These are phyloP conservation scores for Mesembryanthemum crystallinum DNA, from an alignment of 148 eudicot genomes.

Conservation along the genomic window DNA sequence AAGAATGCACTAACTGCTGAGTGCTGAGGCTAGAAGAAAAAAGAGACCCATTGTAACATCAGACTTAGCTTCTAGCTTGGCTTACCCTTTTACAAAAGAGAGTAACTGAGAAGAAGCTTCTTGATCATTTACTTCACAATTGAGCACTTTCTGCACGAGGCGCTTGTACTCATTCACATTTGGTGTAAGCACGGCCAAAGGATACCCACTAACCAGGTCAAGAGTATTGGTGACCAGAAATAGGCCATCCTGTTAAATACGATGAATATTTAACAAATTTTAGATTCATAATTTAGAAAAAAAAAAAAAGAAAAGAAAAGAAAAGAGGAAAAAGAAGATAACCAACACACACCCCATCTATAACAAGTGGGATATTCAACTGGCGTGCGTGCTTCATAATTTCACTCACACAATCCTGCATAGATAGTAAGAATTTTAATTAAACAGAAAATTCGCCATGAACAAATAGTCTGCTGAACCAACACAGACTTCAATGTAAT, in stretches of 20 bases:
- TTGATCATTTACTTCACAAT: conserved; percentile 72
- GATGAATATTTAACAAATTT: not conserved
- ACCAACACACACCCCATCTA: conserved; percentile 79
- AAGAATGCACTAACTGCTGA: too few species aligned
- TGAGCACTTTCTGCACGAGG: conserved; percentile 83
- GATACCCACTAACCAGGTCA: conserved; percentile 78
- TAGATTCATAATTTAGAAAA: not conserved
- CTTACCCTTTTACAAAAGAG: conserved; percentile 81
- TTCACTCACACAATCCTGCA: conserved; percentile 78
- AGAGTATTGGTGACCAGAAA: conserved; percentile 81
- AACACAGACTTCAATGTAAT: not conserved
- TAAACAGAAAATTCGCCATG: conserved; percentile 1
- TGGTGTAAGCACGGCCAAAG: conserved; percentile 88
- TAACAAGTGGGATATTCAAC: conserved; percentile 76
- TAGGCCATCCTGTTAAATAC: conserved; percentile 76
- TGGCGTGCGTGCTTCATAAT: conserved; percentile 78
- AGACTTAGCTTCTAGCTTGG: not conserved
- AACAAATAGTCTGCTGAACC: not conserved
- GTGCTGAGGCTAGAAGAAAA: not conserved
- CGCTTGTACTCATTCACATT: conserved; percentile 93
- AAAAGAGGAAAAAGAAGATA: not conserved
- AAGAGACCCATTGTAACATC: not conserved
- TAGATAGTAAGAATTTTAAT: not conserved
- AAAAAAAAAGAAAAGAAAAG: not conserved
- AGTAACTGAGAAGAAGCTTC: conserved; percentile 62